These are phyloP conservation scores for Aspergillus bertholletiae DNA, from an alignment of 495 filamentous ascomycete genomes.

Conservation along the genomic window DNA sequence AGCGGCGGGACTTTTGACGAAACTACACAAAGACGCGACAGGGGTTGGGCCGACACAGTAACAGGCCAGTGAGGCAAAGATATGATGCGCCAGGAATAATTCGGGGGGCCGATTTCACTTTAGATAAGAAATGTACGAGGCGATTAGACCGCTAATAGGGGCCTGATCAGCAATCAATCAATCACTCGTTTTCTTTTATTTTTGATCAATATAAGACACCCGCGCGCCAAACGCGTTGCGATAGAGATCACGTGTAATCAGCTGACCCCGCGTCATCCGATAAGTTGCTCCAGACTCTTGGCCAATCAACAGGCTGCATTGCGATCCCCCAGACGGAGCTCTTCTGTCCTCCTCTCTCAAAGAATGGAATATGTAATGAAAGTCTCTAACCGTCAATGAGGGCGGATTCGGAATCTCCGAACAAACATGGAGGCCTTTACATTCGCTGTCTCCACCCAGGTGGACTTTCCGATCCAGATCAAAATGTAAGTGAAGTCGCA, in stretches of 20 bases:
- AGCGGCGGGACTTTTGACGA: slow-evolving; percentile 8
- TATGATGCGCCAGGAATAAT: neutral
- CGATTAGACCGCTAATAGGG: neutral
- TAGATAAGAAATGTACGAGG: neutral
- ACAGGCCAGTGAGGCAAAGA: neutral
- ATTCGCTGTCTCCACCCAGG: slow-evolving; percentile 79
- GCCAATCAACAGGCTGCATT: slow-evolving; percentile 4
- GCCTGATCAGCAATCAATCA: neutral
- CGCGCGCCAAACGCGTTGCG: neutral
- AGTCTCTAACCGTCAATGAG: neutral
- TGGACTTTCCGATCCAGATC: slow-evolving; percentile 75
- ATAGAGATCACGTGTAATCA: slow-evolving; percentile 3
- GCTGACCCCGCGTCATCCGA: slow-evolving; percentile 13
- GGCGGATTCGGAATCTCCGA: neutral
- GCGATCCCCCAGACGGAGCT: slow-evolving; percentile 3
- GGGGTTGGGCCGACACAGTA: neutral
- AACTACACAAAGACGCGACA: neutral
- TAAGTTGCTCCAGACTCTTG: neutral
- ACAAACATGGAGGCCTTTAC: slow-evolving; percentile 83
- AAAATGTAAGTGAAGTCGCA: slow-evolving; percentile 83
- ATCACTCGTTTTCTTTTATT: no score
- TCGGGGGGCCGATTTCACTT: neutral
- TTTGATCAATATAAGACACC: neutral
- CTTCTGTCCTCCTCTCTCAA: neutral
- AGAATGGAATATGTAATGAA: neutral